phyloP scores from a whole-genome alignment of 202 grass and related monocot genomes.

The Bolboschoenoplectus hybrid region DNA sequence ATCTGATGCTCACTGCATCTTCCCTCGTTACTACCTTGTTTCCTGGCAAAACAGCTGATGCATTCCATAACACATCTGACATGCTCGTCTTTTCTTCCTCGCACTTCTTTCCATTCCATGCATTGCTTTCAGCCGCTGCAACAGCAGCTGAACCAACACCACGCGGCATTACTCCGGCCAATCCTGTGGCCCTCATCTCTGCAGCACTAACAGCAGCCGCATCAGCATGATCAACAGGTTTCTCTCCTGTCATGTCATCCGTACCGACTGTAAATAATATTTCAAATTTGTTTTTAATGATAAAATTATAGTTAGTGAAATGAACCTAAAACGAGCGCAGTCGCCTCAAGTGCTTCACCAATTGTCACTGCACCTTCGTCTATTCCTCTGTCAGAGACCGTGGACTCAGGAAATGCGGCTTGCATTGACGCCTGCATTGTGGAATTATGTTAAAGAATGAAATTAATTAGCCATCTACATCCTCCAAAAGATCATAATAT shows the following conservation, averaged over 20 bases:
- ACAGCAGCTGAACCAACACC: slow-evolving; percentile 49
- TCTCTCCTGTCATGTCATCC: slow-evolving; percentile 4
- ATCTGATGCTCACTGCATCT: slow-evolving; percentile 39
- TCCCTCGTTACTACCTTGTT: slow-evolving; percentile 44
- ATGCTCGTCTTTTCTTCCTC: slow-evolving; percentile 20
- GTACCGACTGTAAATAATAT: not conserved
- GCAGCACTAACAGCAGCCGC: slow-evolving; percentile 47
- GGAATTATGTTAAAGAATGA: not conserved
- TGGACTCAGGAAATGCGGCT: not conserved
- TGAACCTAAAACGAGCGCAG: slow-evolving; percentile 23
- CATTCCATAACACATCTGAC: slow-evolving; percentile 34
- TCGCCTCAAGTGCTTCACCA: slow-evolving; percentile 42
- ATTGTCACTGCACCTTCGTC: slow-evolving; percentile 37
- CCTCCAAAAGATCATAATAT: not conserved
- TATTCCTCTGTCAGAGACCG: not conserved
- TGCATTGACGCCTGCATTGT: not conserved
- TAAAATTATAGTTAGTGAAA: not conserved
- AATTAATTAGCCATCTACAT: not conserved
- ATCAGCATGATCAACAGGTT: slow-evolving; percentile 29
- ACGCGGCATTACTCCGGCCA: slow-evolving; percentile 25
- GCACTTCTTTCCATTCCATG: not conserved
- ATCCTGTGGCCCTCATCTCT: slow-evolving; percentile 53
- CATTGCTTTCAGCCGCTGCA: slow-evolving; percentile 43
- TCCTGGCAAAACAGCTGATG: slow-evolving; percentile 34
- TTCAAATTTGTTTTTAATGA: not conserved